A percentile compares a stretch with the other conserved stretches of the same genome.
Evolutionary conservation across 768 basidiomycete species (phyloP).

Genomic region (Tylopilus plumbeoviolaceoides): DNA sequence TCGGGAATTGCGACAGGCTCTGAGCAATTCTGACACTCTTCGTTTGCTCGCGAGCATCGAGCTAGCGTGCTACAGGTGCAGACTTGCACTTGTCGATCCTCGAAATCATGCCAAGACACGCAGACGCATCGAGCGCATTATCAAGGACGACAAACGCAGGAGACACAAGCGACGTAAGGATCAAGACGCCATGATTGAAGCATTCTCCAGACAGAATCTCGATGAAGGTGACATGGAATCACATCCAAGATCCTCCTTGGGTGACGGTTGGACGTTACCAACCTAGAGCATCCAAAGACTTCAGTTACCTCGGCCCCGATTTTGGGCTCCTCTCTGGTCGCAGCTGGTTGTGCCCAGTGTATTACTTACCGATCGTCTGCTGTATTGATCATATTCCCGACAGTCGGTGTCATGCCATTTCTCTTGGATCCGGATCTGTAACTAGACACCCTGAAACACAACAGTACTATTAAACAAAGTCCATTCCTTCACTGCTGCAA

Average conservation of each 20-base stretch:
- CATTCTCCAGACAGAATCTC: slow-evolving; percentile 58
- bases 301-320: slow-evolving; percentile 7
- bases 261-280: slow-evolving; percentile 8
- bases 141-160: slow-evolving; percentile 79
- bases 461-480: not conserved
- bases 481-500: not conserved
- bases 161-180: slow-evolving; percentile 81
- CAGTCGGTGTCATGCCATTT: slow-evolving; percentile 4
- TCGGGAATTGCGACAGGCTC: slow-evolving; percentile 44
- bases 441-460: slow-evolving; percentile 10
- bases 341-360: slow-evolving; percentile 15
- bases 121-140: slow-evolving; percentile 72
- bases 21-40: slow-evolving; percentile 80
- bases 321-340: slow-evolving; percentile 1
- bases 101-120: slow-evolving; percentile 58
- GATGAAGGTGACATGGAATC: slow-evolving; percentile 25
- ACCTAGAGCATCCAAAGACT: slow-evolving; percentile 11
- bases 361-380: slow-evolving; percentile 20
- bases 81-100: slow-evolving; percentile 65
- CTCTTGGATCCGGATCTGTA: slow-evolving; percentile 3
- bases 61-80: slow-evolving; percentile 77
- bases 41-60: slow-evolving; percentile 81
- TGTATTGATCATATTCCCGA: slow-evolving; percentile 17
- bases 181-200: slow-evolving; percentile 77
- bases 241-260: slow-evolving; percentile 19